Percentiles rank a stretch among this genome's conserved stretches.
Conservation (phyloP, 345 rosid species). For the Tarenaya hassleriana region DNA sequence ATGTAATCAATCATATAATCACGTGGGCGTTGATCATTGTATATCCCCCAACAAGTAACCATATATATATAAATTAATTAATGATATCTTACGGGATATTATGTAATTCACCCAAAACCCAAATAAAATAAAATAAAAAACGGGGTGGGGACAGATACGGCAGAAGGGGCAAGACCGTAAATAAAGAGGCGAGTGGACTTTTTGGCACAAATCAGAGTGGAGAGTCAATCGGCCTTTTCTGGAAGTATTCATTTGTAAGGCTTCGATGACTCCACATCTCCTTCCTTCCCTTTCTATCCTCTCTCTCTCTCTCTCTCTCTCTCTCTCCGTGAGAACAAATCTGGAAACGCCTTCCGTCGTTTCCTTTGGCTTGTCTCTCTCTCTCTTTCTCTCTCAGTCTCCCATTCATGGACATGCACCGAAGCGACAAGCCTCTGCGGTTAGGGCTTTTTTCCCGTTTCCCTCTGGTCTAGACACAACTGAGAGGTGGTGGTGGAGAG, state of each 20-base stretch:
- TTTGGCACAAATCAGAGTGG: neutral
- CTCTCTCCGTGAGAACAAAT: neutral
- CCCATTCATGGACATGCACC: constrained; percentile 25
- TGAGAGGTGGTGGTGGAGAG: neutral
- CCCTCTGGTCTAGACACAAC: neutral
- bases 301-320: neutral
- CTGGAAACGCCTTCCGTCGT: constrained; percentile 7
- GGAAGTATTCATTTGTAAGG: constrained; percentile 51
- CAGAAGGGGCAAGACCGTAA: too few relatives aligned
- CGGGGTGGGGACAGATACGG: too few relatives aligned
- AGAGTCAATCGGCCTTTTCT: constrained; percentile 53
- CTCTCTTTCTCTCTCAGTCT: constrained; percentile 8
- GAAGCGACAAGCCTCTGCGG: constrained; percentile 38
- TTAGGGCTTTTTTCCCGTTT: constrained; percentile 25
- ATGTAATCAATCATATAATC: neutral
- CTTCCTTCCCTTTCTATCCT: constrained; percentile 23
- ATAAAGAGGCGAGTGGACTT: too few relatives aligned
- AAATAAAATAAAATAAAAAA: too few relatives aligned
- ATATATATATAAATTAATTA: too few relatives aligned
- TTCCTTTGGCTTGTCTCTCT: constrained; percentile 5
- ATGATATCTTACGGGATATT: too few relatives aligned
- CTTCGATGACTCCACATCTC: constrained; percentile 68
- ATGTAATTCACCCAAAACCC: too few relatives aligned
- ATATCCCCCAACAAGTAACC: too few relatives aligned
- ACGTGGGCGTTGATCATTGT: too few relatives aligned